Conservation (phyloP, 805 yeast species). For the Torulaspora quercuum region DNA sequence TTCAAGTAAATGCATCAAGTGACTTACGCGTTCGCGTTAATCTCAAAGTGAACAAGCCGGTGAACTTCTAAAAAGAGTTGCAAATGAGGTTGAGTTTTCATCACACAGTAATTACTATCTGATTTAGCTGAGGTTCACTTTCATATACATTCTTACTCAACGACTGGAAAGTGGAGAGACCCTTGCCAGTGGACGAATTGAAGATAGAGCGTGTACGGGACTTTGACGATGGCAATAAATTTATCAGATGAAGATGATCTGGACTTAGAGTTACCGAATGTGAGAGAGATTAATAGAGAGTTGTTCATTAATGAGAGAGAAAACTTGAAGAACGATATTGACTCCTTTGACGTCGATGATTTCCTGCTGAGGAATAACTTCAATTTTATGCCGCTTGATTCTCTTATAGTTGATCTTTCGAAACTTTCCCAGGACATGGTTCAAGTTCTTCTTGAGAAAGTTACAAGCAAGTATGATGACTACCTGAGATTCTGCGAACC, state of each 20-base stretch:
- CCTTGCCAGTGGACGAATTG: not conserved
- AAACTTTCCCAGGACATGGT: constrained; percentile 27
- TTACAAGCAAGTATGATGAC: constrained; percentile 27
- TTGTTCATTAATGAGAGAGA: constrained; percentile 27
- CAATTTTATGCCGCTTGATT: constrained; percentile 34
- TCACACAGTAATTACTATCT: too few species aligned
- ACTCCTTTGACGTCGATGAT: constrained; percentile 26
- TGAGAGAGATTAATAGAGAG: constrained; percentile 30
- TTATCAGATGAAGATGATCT: constrained; percentile 25
- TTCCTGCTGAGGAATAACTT: constrained; percentile 34
- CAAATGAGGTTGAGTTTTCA: too few species aligned
- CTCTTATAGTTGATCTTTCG: constrained; percentile 27
- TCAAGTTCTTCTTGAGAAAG: constrained; percentile 27
- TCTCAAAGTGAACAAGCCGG: too few species aligned
- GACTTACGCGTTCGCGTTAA: constrained; percentile 3
- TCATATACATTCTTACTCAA: too few species aligned
- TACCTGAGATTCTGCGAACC: constrained; percentile 29
- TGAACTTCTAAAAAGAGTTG: too few species aligned
- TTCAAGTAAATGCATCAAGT: not conserved
- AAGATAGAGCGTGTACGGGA: not conserved
- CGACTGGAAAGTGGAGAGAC: too few species aligned
- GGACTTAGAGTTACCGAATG: constrained; percentile 27
- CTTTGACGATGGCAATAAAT: constrained; percentile 18
- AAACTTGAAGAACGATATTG: constrained; percentile 8
- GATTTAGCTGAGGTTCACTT: too few species aligned